Conservation (phyloP, 192 early-diverging fungal genomes). For the Dissophora globulifera region DNA sequence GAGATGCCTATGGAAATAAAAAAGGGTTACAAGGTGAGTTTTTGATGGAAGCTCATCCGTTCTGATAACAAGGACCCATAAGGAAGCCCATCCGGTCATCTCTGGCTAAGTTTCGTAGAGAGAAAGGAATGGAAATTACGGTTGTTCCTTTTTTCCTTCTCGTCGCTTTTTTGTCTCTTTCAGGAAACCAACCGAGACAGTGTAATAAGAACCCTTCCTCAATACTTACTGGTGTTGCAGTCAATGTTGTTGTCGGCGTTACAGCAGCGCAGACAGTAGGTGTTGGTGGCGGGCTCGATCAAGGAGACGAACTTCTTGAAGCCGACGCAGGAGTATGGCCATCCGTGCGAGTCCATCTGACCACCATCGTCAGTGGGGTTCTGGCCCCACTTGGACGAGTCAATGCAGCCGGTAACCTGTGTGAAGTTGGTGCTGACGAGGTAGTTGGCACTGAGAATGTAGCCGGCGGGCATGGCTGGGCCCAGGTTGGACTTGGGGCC, state of each 20-base stretch:
- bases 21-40: background rate
- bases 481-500: conserved; percentile 11
- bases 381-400: conserved; percentile 41
- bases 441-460: conserved; percentile 32
- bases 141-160: too few species aligned
- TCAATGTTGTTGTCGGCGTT: conserved; percentile 10
- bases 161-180: too few species aligned
- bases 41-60: too few species aligned
- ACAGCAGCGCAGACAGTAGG: conserved; percentile 59
- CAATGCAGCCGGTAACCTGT: conserved; percentile 51
- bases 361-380: conserved; percentile 47
- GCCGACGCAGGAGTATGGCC: conserved; percentile 55
- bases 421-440: conserved; percentile 6
- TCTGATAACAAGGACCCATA: too few species aligned
- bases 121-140: too few species aligned
- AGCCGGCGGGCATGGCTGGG: conserved; percentile 24
- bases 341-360: conserved; percentile 52
- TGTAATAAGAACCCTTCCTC: background rate
- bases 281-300: conserved; percentile 56
- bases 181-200: too few species aligned
- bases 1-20: conserved; percentile 26
- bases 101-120: too few species aligned
- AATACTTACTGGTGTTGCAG: conserved; percentile 30
- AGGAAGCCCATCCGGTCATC: too few species aligned
- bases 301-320: conserved; percentile 58